A percentile compares a stretch with the other conserved stretches of the same genome.
phyloP scores from a whole-genome alignment of 2,329 filamentous ascomycete genomes.

The Aspergillus japonicus region DNA sequence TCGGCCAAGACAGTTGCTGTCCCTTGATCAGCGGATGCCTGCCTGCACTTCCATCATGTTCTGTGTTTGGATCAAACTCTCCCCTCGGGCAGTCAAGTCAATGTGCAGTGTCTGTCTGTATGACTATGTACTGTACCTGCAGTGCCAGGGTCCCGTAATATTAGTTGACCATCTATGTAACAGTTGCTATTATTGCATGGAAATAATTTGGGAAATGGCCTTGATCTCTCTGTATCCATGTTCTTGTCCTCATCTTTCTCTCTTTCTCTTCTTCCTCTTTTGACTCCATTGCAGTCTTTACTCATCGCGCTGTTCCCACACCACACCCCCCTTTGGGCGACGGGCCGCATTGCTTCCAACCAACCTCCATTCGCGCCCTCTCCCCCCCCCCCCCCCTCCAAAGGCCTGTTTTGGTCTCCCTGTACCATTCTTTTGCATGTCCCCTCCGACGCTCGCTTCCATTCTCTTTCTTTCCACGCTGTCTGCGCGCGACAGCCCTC shows the following conservation, averaged over 20 bases:
- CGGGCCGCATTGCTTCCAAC: neutral
- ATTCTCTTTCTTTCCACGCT: neutral
- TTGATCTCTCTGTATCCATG: neutral
- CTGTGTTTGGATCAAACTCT: conserved; percentile 1
- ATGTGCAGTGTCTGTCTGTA: neutral
- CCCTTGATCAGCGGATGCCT: neutral
- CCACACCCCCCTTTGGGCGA: conserved; percentile 4
- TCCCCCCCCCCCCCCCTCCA: neutral
- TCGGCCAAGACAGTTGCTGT: neutral
- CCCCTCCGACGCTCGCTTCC: neutral
- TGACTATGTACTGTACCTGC: neutral
- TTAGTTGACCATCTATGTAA: conserved; percentile 1
- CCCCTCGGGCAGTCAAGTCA: neutral
- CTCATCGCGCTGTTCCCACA: neutral
- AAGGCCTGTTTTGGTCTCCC: conserved; percentile 1
- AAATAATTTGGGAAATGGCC: neutral
- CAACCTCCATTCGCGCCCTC: neutral
- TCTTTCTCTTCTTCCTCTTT: conserved; percentile 3
- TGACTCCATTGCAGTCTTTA: neutral
- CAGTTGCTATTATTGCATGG: neutral
- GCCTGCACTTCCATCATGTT: neutral
- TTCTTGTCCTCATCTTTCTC: conserved; percentile 5
- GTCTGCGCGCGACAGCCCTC: neutral
- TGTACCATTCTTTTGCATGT: neutral
- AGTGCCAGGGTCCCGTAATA: neutral